Evolutionary conservation across 2,329 filamentous ascomycete genomes (phyloP).

Genomic region (Zasmidium cellare): DNA sequence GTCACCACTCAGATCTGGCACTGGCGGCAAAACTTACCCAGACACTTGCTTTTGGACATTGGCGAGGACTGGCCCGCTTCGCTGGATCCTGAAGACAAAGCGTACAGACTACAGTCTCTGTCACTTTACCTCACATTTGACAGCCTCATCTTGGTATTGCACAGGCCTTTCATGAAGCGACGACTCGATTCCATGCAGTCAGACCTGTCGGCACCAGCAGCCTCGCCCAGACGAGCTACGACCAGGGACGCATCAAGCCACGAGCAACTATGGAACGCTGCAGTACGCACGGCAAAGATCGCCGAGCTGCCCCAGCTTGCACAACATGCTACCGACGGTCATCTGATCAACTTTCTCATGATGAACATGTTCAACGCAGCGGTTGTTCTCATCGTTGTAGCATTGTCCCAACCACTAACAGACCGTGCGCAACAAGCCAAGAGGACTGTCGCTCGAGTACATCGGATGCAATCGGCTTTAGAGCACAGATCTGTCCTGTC

Average conservation of each 20-base stretch:
- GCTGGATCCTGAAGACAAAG: neutral
- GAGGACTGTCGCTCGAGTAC: neutral
- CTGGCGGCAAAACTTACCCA: neutral
- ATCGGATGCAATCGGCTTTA: neutral
- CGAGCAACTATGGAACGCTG: neutral
- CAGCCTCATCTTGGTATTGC: neutral
- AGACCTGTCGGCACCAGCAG: no score
- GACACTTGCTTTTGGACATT: neutral
- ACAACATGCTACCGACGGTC: neutral
- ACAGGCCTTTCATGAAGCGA: no score
- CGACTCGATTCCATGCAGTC: no score
- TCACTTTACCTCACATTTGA: neutral
- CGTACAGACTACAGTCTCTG: neutral
- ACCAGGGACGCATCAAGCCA: neutral
- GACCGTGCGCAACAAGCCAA: neutral
- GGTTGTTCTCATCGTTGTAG: neutral
- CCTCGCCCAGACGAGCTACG: no score
- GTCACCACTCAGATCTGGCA: neutral
- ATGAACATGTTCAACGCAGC: constrained; percentile 1
- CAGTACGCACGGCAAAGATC: neutral
- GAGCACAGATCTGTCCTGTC: no score
- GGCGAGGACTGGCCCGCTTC: neutral
- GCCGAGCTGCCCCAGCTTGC: neutral
- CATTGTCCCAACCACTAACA: neutral
- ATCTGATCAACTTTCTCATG: neutral